Conservation (phyloP, 768 basidiomycete species). For the Macrolepiota dolichaula region DNA sequence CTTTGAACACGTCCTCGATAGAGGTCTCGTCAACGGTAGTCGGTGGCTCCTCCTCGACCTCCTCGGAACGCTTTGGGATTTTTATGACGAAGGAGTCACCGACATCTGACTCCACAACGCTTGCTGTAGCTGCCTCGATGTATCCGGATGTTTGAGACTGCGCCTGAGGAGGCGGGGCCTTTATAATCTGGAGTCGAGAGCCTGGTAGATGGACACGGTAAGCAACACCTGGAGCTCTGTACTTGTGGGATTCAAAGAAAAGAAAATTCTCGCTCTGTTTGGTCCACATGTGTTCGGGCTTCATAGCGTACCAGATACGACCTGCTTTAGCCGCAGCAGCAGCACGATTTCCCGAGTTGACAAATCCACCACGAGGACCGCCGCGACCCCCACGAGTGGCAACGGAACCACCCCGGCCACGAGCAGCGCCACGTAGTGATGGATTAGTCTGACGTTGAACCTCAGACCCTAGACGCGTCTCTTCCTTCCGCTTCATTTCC, state of each 20-base stretch:
- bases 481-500: slow-evolving; percentile 78
- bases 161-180: slow-evolving; percentile 26
- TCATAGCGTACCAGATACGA: slow-evolving; percentile 68
- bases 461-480: slow-evolving; percentile 34
- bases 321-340: slow-evolving; percentile 29
- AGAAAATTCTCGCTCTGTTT: slow-evolving; percentile 78
- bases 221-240: slow-evolving; percentile 50
- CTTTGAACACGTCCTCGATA: slow-evolving; percentile 56
- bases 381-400: slow-evolving; percentile 44
- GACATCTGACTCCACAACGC: slow-evolving; percentile 29
- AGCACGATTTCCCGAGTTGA: slow-evolving; percentile 9
- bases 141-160: slow-evolving; percentile 16
- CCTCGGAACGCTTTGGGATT: slow-evolving; percentile 41
- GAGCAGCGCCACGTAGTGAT: slow-evolving; percentile 36
- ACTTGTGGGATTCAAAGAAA: slow-evolving; percentile 60
- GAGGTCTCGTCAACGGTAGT: slow-evolving; percentile 19
- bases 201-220: slow-evolving; percentile 68
- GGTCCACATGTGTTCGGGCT: slow-evolving; percentile 81
- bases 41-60: slow-evolving; percentile 36
- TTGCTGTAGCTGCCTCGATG: slow-evolving; percentile 18
- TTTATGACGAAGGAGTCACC: slow-evolving; percentile 49
- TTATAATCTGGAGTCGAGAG: slow-evolving; percentile 36
- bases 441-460: slow-evolving; percentile 19
- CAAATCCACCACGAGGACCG: slow-evolving; percentile 40
- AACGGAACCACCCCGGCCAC: slow-evolving; percentile 43